phyloP scores from a whole-genome alignment of 2,329 filamentous ascomycete species.

The Alternaria gaisen region DNA sequence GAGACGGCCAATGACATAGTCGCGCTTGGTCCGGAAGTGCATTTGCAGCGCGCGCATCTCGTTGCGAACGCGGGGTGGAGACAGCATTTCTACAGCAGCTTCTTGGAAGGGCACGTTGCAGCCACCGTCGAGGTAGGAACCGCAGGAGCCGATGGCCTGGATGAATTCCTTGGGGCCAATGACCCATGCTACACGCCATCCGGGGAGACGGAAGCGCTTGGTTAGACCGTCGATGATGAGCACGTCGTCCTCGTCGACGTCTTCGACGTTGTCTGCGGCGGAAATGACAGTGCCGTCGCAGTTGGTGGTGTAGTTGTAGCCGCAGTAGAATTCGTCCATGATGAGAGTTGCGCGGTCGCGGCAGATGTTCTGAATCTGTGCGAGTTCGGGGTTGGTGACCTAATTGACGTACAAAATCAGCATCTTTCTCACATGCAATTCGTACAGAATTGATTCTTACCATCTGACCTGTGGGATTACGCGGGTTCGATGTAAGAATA shows the following conservation, averaged over 20 bases:
- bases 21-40: conserved; percentile 93
- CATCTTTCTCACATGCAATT: background rate
- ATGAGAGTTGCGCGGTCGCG: conserved; percentile 89
- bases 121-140: conserved; percentile 92
- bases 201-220: conserved; percentile 94
- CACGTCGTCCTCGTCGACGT: conserved; percentile 82
- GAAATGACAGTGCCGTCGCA: conserved; percentile 92
- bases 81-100: conserved; percentile 91
- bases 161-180: conserved; percentile 96
- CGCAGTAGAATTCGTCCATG: conserved; percentile 76
- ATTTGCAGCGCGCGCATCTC: conserved; percentile 91
- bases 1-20: conserved; percentile 84
- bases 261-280: conserved; percentile 86
- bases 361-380: conserved; percentile 92
- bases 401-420: background rate
- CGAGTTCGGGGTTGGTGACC: conserved; percentile 82
- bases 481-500: conserved; percentile 92
- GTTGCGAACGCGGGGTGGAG: conserved; percentile 77
- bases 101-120: conserved; percentile 96
- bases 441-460: conserved; percentile 36
- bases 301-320: conserved; percentile 90
- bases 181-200: conserved; percentile 97
- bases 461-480: conserved; percentile 75
- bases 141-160: conserved; percentile 89
- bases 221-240: conserved; percentile 95